A percentile compares a stretch with the other conserved stretches of the same genome.
Conservation (phyloP, 202 grass and related monocot genomes). For the Eragrostis tef region DNA sequence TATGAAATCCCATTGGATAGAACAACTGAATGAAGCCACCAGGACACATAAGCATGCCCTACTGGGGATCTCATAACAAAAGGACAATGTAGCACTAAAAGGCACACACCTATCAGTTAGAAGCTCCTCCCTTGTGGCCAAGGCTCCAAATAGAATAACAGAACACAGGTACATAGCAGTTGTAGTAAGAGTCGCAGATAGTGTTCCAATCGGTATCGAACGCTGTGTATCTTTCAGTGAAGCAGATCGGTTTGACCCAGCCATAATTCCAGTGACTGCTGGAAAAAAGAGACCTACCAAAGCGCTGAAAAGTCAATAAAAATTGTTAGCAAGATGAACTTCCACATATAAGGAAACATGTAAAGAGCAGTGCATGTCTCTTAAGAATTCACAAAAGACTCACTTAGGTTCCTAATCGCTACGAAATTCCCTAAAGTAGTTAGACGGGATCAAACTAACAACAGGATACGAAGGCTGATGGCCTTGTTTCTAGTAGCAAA, state of each 20-base stretch:
- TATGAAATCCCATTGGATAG: constrained; percentile 7
- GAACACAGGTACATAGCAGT: constrained; percentile 84
- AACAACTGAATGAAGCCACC: constrained; percentile 23
- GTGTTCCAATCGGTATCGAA: constrained; percentile 94
- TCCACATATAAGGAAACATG: constrained; percentile 10
- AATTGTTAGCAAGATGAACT: constrained; percentile 32
- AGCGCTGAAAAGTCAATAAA: constrained; percentile 68
- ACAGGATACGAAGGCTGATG: background rate
- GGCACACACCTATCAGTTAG: constrained; percentile 76
- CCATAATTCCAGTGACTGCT: constrained; percentile 99
- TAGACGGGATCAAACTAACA: constrained; percentile 16
- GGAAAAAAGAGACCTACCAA: constrained; percentile 99
- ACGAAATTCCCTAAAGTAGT: constrained; percentile 20
- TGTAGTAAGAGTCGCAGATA: constrained; percentile 83
- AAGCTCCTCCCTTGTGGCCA: constrained; percentile 90
- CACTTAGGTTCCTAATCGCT: background rate
- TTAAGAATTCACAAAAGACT: constrained; percentile 17
- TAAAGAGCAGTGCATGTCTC: constrained; percentile 17
- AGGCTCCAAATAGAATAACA: constrained; percentile 89
- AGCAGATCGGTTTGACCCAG: constrained; percentile 94
- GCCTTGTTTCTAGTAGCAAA: constrained; percentile 33
- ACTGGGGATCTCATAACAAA: background rate
- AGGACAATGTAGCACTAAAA: constrained; percentile 41
- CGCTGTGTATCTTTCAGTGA: constrained; percentile 96
- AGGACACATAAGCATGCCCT: constrained; percentile 9